Conservation (phyloP, 306 rosid genomes). For the Fragaria ananassa region DNA sequence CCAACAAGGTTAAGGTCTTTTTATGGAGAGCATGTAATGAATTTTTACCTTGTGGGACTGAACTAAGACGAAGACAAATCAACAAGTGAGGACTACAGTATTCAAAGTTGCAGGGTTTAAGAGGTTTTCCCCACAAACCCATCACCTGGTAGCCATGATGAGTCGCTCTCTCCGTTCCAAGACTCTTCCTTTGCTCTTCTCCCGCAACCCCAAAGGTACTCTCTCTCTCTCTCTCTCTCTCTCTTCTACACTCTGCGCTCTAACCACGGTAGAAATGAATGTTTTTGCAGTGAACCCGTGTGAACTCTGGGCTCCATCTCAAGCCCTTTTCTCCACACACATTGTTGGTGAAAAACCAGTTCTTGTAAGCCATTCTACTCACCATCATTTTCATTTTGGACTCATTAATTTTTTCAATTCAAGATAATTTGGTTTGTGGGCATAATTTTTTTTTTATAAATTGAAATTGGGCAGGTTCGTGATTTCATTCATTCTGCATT, state of each 20-base stretch:
- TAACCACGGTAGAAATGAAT: neutral
- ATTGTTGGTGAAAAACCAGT: slow-evolving; percentile 71
- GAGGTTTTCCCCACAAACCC: neutral
- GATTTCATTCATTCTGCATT: slow-evolving; percentile 89
- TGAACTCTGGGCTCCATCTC: slow-evolving; percentile 38
- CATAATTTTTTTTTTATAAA: neutral
- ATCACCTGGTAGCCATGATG: slow-evolving; percentile 4
- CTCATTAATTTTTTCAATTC: slow-evolving; percentile 1
- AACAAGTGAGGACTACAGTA: too few species aligned
- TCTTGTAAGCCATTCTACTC: slow-evolving; percentile 52
- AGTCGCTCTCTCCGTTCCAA: slow-evolving; percentile 20
- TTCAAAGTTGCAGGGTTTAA: slow-evolving; percentile 1
- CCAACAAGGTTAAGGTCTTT: too few species aligned
- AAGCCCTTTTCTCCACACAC: slow-evolving; percentile 60
- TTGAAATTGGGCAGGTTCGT: slow-evolving; percentile 58
- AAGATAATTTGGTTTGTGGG: slow-evolving; percentile 8
- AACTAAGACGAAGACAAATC: too few species aligned
- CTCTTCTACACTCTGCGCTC: neutral
- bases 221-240: neutral
- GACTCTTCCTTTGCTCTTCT: slow-evolving; percentile 15
- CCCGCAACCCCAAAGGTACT: slow-evolving; percentile 41
- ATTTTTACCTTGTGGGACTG: too few species aligned
- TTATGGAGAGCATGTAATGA: too few species aligned
- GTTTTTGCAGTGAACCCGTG: slow-evolving; percentile 35
- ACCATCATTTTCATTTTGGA: neutral